These are phyloP conservation scores for Diaporthe citriasiana DNA, from an alignment of 2,329 filamentous ascomycete species.

Conservation along the genomic window DNA sequence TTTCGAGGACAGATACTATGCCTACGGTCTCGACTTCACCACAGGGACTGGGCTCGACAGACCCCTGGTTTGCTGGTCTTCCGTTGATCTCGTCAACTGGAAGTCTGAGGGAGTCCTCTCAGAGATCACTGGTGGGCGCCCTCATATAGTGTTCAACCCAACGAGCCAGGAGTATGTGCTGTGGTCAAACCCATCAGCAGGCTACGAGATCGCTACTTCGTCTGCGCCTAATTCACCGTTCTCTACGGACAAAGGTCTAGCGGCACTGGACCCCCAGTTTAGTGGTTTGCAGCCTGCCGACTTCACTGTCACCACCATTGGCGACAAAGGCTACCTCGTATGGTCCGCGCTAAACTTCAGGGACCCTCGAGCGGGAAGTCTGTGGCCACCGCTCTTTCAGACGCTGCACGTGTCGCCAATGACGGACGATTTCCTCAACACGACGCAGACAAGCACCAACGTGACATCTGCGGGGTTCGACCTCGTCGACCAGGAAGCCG, in stretches of 20 bases:
- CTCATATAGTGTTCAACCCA: constrained; percentile 30
- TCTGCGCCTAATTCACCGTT: constrained; percentile 31
- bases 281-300: constrained; percentile 35
- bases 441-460: constrained; percentile 37
- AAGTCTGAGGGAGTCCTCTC: constrained; percentile 35
- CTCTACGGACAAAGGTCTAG: neutral
- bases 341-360: constrained; percentile 37
- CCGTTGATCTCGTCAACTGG: constrained; percentile 36
- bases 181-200: constrained; percentile 28
- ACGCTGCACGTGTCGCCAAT: constrained; percentile 37
- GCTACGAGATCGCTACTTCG: constrained; percentile 34
- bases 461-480: constrained; percentile 34
- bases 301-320: constrained; percentile 15
- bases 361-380: constrained; percentile 36
- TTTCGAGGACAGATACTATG: constrained; percentile 36
- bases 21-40: constrained; percentile 38
- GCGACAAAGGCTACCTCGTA: constrained; percentile 20
- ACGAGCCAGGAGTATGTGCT: constrained; percentile 33
- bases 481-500: constrained; percentile 37
- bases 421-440: constrained; percentile 37
- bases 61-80: constrained; percentile 32
- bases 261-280: constrained; percentile 33
- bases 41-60: constrained; percentile 1
- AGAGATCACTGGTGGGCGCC: constrained; percentile 20
- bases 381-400: constrained; percentile 37